Evolutionary conservation across 139 green algal species (phyloP), one percentile per base, ranked within the genome.

Genomic region (Pleodorina starrii): DNA sequence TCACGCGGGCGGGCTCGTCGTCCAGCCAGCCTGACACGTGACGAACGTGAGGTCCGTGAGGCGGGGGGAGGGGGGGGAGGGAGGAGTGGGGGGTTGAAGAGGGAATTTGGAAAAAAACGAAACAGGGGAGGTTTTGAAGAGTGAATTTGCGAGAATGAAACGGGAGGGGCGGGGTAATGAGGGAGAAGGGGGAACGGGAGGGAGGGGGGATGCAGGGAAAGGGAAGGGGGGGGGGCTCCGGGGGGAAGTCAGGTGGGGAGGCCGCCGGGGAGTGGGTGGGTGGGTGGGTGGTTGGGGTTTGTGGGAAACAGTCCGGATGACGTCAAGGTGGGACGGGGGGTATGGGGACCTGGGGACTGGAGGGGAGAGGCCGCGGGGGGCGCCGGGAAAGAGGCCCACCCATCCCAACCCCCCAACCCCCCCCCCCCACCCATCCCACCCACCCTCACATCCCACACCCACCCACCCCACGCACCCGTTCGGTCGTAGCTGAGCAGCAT

Each of bases 401-500:
- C 48, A 27, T 17, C 19, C 23, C 57, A 68, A 5, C 57, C 57
- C 5, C 40, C 71, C 43, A 16, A 6, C 73, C 29, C 7, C 43
- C 60, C 71, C 1, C 40, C 68, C 35, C 1, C 35, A n/a, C 29
- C 9, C 38, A 29, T 36, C 69, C 69, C 72, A 48, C 72, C 72
- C 72, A 21, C 42, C 72, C n/a, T n/a, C n/a, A n/a, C n/a, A n/a
- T n/a, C n/a, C n/a, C n/a, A n/a, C n/a, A n/a, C n/a, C n/a, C n/a
- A n/a, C n/a, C 42, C 25, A 10, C 69, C n/a, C 74, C 74, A 0
- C 90, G 32, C 85, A 94, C 94, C 94, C 73, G 92, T 93, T 14
- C 97, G 93, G 91, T 99, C 95, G 81, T 99, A 99, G 79, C 92
- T 97, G 75, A 98, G 91, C 83, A 99, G 92, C 87, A 91, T 95